Evolutionary conservation across 2,329 filamentous ascomycete species (phyloP).

Genomic region (Fusarium marasasianum): DNA sequence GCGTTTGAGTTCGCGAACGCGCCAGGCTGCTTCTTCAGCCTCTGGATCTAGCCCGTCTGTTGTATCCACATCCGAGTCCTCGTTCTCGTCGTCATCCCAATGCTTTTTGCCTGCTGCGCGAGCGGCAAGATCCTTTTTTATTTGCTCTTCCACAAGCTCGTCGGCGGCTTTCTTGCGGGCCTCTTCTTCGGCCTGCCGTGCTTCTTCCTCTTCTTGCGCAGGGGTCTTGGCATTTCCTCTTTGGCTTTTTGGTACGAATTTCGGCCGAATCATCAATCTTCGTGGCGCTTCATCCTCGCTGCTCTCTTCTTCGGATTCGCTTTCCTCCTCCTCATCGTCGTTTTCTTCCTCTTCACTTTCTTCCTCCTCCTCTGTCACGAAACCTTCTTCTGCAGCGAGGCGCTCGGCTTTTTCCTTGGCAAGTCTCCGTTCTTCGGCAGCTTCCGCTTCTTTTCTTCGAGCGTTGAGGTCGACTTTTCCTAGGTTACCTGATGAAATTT

Average conservation of each 20-base stretch:
- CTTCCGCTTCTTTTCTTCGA: conserved; percentile 56
- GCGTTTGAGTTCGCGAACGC: conserved; percentile 87
- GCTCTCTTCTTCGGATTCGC: conserved; percentile 57
- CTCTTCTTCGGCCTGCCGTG: conserved; percentile 62
- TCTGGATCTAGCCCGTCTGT: conserved; percentile 87
- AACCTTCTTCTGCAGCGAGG: conserved; percentile 67
- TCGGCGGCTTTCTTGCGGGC: conserved; percentile 76
- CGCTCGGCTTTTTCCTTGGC: conserved; percentile 62
- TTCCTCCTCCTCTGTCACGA: conserved; percentile 67
- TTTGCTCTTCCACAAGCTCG: conserved; percentile 85
- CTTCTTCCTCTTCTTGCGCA: conserved; percentile 48
- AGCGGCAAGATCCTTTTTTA: conserved; percentile 81
- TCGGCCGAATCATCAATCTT: conserved; percentile 68
- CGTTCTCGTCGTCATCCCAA: conserved; percentile 83
- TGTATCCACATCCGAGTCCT: conserved; percentile 83
- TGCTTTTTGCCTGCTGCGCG: conserved; percentile 80
- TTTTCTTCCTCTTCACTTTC: conserved; percentile 50
- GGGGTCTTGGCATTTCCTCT: conserved; percentile 50
- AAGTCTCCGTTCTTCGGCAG: conserved; percentile 56
- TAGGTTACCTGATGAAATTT: conserved; percentile 61
- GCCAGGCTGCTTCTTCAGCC: conserved; percentile 92
- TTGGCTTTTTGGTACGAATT: conserved; percentile 69
- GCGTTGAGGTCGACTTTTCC: conserved; percentile 63
- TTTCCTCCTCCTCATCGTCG: conserved; percentile 51
- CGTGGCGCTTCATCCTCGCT: conserved; percentile 67